These are phyloP conservation scores for Pseudogymnoascus sp. DNA, from an alignment of 2,329 filamentous ascomycete genomes.

Conservation along the genomic window DNA sequence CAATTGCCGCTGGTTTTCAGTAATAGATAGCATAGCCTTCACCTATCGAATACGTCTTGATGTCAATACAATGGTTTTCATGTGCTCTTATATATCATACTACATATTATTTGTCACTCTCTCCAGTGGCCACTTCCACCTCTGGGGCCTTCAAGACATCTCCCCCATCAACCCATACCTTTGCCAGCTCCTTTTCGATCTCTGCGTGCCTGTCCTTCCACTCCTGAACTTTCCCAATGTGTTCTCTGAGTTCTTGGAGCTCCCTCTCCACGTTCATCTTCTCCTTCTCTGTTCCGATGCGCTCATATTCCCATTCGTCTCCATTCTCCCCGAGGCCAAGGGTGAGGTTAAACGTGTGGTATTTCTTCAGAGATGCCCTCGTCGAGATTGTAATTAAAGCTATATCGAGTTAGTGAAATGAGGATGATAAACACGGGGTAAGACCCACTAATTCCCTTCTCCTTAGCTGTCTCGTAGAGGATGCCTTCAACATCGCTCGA, in stretches of 20 bases:
- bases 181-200: slow-evolving; percentile 71
- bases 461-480: slow-evolving; percentile 87
- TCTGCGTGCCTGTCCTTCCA: slow-evolving; percentile 73
- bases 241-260: slow-evolving; percentile 71
- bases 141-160: slow-evolving; percentile 7
- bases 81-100: slow-evolving; percentile 4
- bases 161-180: slow-evolving; percentile 27
- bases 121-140: background rate
- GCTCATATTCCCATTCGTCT: slow-evolving; percentile 86
- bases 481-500: slow-evolving; percentile 90
- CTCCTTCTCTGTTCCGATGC: slow-evolving; percentile 87
- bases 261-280: slow-evolving; percentile 92
- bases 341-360: slow-evolving; percentile 84
- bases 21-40: background rate
- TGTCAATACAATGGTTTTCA: background rate
- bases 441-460: slow-evolving; percentile 79
- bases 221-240: slow-evolving; percentile 70
- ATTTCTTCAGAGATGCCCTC: slow-evolving; percentile 86
- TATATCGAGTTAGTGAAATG: slow-evolving; percentile 26
- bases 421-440: background rate
- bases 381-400: slow-evolving; percentile 93
- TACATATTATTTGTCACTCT: background rate
- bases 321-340: slow-evolving; percentile 73
- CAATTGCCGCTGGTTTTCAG: background rate
- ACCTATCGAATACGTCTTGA: background rate